phyloP scores from a whole-genome alignment of 331 rosid genomes.

The Dryas integrifolia region DNA sequence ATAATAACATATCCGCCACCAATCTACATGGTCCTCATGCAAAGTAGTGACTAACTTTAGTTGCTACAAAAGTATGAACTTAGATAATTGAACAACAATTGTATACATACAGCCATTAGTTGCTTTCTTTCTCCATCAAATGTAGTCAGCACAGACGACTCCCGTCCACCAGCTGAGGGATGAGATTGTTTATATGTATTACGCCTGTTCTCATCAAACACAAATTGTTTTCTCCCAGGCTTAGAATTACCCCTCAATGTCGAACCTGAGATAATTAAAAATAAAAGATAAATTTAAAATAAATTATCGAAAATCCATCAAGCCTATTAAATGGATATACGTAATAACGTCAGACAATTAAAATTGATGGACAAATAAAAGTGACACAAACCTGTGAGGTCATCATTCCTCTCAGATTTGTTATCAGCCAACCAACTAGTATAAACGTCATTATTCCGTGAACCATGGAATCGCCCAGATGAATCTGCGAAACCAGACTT shows the following conservation, averaged over 20 bases:
- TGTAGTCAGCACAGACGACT: slow-evolving; percentile 50
- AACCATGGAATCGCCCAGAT: slow-evolving; percentile 37
- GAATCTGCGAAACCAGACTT: slow-evolving; percentile 44
- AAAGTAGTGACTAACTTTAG: slow-evolving; percentile 3
- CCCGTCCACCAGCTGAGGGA: slow-evolving; percentile 36
- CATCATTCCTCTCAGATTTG: slow-evolving; percentile 50
- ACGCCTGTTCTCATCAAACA: slow-evolving; percentile 58
- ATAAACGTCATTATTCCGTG: slow-evolving; percentile 42
- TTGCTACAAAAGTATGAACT: background rate
- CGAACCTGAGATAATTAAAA: slow-evolving; percentile 38
- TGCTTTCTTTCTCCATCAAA: slow-evolving; percentile 56
- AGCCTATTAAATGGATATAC: background rate
- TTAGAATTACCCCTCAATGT: slow-evolving; percentile 35
- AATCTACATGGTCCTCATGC: background rate
- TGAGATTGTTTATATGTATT: slow-evolving; percentile 41
- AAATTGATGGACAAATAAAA: background rate
- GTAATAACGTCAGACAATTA: slow-evolving; percentile 5
- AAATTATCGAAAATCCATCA: background rate
- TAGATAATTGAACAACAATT: slow-evolving; percentile 4
- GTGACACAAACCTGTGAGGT: slow-evolving; percentile 44
- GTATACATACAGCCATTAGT: slow-evolving; percentile 51
- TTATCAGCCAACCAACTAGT: slow-evolving; percentile 40
- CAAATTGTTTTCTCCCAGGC: slow-evolving; percentile 44
- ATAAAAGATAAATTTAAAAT: background rate
- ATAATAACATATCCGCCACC: background rate